phyloP scores from a whole-genome alignment of 2,329 filamentous ascomycete genomes.

The Alternaria ethzedia region DNA sequence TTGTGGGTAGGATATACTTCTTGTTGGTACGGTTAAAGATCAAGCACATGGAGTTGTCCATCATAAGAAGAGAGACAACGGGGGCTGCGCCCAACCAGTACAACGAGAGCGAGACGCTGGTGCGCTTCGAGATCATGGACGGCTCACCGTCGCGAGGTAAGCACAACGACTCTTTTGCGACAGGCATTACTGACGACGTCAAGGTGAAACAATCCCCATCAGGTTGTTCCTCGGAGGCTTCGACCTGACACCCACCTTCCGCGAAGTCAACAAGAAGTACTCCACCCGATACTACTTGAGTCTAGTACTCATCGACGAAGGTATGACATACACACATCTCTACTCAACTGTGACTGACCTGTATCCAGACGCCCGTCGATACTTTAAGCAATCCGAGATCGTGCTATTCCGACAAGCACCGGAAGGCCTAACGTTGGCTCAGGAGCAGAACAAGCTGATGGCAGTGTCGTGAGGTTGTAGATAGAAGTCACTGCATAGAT shows the following conservation, averaged over 20 bases:
- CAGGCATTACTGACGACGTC: slow-evolving; percentile 25
- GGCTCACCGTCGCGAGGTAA: slow-evolving; percentile 93
- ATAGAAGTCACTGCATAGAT: background rate
- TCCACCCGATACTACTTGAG: slow-evolving; percentile 98
- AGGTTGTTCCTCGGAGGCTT: slow-evolving; percentile 96
- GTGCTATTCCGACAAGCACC: slow-evolving; percentile 85
- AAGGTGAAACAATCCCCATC: slow-evolving; percentile 91
- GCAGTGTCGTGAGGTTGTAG: slow-evolving; percentile 40
- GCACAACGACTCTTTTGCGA: slow-evolving; percentile 15
- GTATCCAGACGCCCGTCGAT: slow-evolving; percentile 82
- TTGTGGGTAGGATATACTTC: slow-evolving; percentile 98
- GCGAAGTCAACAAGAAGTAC: slow-evolving; percentile 99
- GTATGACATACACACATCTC: slow-evolving; percentile 51
- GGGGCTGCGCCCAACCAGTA: slow-evolving; percentile 98
- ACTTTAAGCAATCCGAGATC: slow-evolving; percentile 99
- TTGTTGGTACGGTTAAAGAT: slow-evolving; percentile 96
- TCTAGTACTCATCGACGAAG: slow-evolving; percentile 93
- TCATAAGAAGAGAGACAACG: slow-evolving; percentile 95
- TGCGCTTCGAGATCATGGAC: slow-evolving; percentile 99
- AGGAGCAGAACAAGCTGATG: slow-evolving; percentile 55
- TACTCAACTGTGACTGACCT: slow-evolving; percentile 11
- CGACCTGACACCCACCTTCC: slow-evolving; percentile 96
- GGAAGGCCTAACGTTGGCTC: slow-evolving; percentile 56
- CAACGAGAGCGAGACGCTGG: slow-evolving; percentile 97
- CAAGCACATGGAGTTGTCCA: slow-evolving; percentile 99